Base-by-base conservation (phyloP, 805 yeast species). In the Candida ortonii region DNA sequence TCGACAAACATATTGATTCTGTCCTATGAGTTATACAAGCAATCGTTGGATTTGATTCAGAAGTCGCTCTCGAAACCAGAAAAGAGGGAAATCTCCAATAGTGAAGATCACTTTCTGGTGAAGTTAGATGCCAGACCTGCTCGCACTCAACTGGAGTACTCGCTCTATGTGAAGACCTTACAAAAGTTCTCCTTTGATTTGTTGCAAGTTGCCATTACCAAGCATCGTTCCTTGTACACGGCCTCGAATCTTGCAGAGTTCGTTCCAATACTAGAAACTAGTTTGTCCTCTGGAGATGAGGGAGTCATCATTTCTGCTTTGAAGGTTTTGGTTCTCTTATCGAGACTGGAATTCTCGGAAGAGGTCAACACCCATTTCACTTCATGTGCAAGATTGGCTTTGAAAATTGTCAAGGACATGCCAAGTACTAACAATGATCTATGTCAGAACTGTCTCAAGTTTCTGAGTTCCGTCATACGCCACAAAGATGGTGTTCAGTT, bases 121-220 rank as follows among this genome's bases (percentile, higher is more conserved):
- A 71, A 80, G 34, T 64, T 86, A 38, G 76, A 80, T 46, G 68
- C 87, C 3, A 76, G 73, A 58, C 70, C 76, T 5, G 62, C 58
- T 16, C 69, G 65, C 39, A 74, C 76, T 7, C 78, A 73, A 30
- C 62, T 63, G 29, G 84, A 80, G 44, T 73, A 67, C 38, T 67
- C 80, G 1, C 61, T 72, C 15, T 82, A 78, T 43, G 57, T 72
- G 30, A 72, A 68, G 34, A 72, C 85, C 1, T 62, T 93, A 47
- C 88, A 84, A 49, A 76, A 78, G 44, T 81, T 93, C 52, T 66
- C 94, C 0, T 67, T 88, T 39, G 96, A 90, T 46, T 60, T 86
- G 22, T 62, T 90, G 36, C 70, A 89, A 45, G 73, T 80, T 3
- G 83, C 89, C 1, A 64, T 93, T 17, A 67, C 80, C 2, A 75